Percentiles rank a stretch among this genome's conserved stretches.
phyloP scores from a whole-genome alignment of 495 filamentous ascomycete genomes.

The Friedmanniomyces simplex region DNA sequence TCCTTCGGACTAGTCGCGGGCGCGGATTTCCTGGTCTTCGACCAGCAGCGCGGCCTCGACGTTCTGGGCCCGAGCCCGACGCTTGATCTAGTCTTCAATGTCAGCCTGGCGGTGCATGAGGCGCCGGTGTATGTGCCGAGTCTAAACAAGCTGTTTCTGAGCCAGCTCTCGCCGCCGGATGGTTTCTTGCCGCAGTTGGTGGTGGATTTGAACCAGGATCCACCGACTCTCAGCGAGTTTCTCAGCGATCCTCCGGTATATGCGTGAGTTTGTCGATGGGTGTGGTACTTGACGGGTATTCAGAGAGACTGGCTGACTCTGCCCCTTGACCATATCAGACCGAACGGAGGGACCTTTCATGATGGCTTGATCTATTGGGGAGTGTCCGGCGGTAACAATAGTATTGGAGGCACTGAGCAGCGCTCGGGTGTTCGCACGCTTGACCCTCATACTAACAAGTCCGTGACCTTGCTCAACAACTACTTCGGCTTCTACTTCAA shows the following conservation, averaged over 20 bases:
- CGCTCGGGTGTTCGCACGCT: slow-evolving; percentile 20
- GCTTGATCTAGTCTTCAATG: slow-evolving; percentile 27
- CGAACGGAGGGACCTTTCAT: slow-evolving; percentile 21
- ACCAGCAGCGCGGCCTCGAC: slow-evolving; percentile 29
- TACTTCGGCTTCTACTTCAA: slow-evolving; percentile 27
- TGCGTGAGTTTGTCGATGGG: slow-evolving; percentile 1
- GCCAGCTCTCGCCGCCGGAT: slow-evolving; percentile 3
- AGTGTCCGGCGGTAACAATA: slow-evolving; percentile 5
- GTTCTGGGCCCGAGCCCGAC: slow-evolving; percentile 30
- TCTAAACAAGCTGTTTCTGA: slow-evolving; percentile 31
- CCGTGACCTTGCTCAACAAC: slow-evolving; percentile 23
- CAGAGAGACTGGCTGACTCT: neutral
- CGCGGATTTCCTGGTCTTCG: slow-evolving; percentile 34
- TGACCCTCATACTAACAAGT: slow-evolving; percentile 25
- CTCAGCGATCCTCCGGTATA: slow-evolving; percentile 32
- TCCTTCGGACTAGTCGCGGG: slow-evolving; percentile 20
- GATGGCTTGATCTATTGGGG: slow-evolving; percentile 22
- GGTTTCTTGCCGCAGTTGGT: slow-evolving; percentile 8
- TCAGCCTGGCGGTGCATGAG: slow-evolving; percentile 32
- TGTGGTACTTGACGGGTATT: too few relatives aligned
- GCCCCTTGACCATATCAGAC: neutral
- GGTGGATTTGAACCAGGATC: slow-evolving; percentile 31
- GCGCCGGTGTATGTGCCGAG: slow-evolving; percentile 34
- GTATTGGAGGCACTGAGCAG: slow-evolving; percentile 7
- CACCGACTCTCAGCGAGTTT: slow-evolving; percentile 30